phyloP scores from a whole-genome alignment of 768 basidiomycete species.

The Rubroboletus pulcherrimus region DNA sequence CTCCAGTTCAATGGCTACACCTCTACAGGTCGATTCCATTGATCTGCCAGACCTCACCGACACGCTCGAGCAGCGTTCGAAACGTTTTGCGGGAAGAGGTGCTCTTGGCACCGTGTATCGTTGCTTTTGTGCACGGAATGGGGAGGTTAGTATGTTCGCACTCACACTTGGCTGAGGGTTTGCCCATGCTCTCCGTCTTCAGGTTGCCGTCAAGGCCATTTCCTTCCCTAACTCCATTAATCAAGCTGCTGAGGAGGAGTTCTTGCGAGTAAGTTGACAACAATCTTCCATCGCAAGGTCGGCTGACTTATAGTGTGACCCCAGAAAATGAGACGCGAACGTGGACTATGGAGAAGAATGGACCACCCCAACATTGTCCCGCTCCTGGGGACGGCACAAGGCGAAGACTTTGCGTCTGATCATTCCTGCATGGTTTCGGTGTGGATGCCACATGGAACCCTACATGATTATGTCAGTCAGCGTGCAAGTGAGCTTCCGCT shows the following conservation, averaged over 20 bases:
- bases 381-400: background rate
- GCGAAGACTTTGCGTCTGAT: background rate
- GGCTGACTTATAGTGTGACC: background rate
- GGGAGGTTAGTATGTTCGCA: background rate
- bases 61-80: background rate
- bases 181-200: background rate
- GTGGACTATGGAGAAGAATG: constrained; percentile 5
- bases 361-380: constrained; percentile 10
- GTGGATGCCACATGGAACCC: constrained; percentile 8
- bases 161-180: too few relatives aligned
- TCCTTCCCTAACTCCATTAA: background rate
- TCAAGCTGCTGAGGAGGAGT: background rate
- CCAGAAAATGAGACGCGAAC: constrained; percentile 6
- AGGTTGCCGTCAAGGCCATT: constrained; percentile 9
- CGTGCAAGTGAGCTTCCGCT: background rate
- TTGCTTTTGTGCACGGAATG: background rate
- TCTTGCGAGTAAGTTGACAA: background rate
- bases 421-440: constrained; percentile 4
- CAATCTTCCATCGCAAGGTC: background rate
- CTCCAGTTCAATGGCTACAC: background rate
- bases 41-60: background rate
- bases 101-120: background rate
- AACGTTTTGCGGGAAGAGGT: background rate
- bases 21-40: background rate
- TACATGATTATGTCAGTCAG: background rate